Evolutionary conservation across 2,329 filamentous ascomycete genomes (phyloP), one percentile per base, ranked within the genome.

Genomic region (Penicillium glabrum): DNA sequence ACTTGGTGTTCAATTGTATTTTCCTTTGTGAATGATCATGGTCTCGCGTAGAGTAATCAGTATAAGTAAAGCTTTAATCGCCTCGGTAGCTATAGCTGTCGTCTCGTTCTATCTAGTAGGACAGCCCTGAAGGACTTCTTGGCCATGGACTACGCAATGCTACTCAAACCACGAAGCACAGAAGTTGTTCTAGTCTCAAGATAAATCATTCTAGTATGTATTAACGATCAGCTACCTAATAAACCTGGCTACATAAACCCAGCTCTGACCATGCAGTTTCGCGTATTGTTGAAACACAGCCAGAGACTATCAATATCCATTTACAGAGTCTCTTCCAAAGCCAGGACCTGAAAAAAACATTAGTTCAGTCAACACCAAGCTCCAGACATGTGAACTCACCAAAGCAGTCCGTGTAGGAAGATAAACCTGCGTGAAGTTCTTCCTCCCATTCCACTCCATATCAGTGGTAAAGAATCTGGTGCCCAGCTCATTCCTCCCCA

Each of bases 341-440:
- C 84, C 51, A 87, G 74, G 21, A 86, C 77, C 84, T 86, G 53
- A 11, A 29, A 51, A 29, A 39, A 5, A 35, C 47, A 16, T n/a
- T 47, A 39, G 51, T 10, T 8, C 21, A 27, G n/a, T 9, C 1
- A 8, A 7, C 24, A 8, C 24, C 24, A 24, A 24, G 24, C 24
- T 24, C 24, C 24, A 24, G 6, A 24, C 1, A 8, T 24, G 6
- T 24, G 24, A 24, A 26, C 82, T 78, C 74, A 96, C 93, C 73
- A 97, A 79, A 21, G 91, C 93, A 60, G 89, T 92, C 67, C 93
- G 83, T 51, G 86, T 86, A 16, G 93, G 93, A 59, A 96, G 85
- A 72, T 99, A 99, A 52, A 97, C 84, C 72, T 98, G 95, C 47
- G 91, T 86, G 79, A 91, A 97, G 76, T 98, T 98, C 79, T 85